Base-by-base conservation (phyloP, 306 rosid species). In the Cicer judaicum region DNA sequence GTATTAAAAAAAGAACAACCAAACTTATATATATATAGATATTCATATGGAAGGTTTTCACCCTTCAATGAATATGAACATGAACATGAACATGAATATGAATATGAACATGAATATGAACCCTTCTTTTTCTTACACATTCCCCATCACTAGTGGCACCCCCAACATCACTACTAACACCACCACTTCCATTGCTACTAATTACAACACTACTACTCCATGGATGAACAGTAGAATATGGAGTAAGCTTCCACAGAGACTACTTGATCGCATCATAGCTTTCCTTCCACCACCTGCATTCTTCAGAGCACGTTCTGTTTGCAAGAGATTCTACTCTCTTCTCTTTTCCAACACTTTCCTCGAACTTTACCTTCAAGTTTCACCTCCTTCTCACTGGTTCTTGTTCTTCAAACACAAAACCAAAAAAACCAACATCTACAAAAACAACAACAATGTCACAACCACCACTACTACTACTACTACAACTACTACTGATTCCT, bases 241-340 rank as follows among this genome's bases (percentile, higher is more conserved):
- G 99, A 86, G 93, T 24, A 88, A 87, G 60, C 92, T 95, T 52
- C 99, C 99, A 5, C 91, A 80, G 48, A 84, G 85, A 62, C 79
- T 95, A 5, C 84, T 92, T 2, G 99, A 95, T 53, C 90, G 93
- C 1, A 86, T 95, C 29, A 63, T 95, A 6, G 98, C 91, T 14
- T 86, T 87, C 12, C 97, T 92, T 21, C 95, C 99, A 5, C 91
- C 96, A 0, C 97, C 97, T 0, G 96, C 99, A 16, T 92, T 95
- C 80, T 92, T 92, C 14, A 84, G 98, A 0, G 87, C 92, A 0
- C 96, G 99, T 7, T 89, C 86, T 41, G 98, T 95, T 18, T 95
- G 97, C 73, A 95, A 92, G 81, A 91, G 97, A 72, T 95, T 92
- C 89, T 95, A 95, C 36, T 73, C 78, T 2, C 98, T 95, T 64